phyloP scores from a whole-genome alignment of 2,329 filamentous ascomycete species.

The Colletotrichum abscissum region DNA sequence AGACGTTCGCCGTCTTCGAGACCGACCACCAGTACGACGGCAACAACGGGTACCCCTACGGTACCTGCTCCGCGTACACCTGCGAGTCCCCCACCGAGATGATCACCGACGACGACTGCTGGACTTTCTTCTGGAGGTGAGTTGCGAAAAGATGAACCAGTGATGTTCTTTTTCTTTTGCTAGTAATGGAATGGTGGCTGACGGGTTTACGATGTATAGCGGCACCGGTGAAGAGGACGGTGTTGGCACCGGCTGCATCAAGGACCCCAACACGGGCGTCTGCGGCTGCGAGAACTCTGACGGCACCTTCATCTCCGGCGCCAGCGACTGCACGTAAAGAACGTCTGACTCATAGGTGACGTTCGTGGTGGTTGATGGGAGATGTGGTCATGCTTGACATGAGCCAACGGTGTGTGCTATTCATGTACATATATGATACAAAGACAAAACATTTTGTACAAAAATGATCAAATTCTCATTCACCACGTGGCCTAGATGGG shows the following conservation, averaged over 20 bases:
- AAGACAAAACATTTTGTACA: background rate
- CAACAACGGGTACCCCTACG: constrained; percentile 27
- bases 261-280: constrained; percentile 29
- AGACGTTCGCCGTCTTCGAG: constrained; percentile 34
- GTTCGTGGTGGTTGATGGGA: background rate
- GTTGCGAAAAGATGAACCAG: background rate
- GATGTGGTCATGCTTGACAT: background rate
- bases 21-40: constrained; percentile 31
- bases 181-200: background rate
- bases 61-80: constrained; percentile 31
- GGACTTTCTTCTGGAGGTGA: constrained; percentile 35
- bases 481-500: background rate
- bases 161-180: background rate
- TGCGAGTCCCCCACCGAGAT: constrained; percentile 24
- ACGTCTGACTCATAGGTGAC: background rate
- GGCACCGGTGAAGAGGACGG: constrained; percentile 5
- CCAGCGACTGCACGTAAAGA: constrained; percentile 14
- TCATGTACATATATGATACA: background rate
- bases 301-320: constrained; percentile 26
- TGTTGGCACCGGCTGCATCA: constrained; percentile 26
- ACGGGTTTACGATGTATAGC: background rate
- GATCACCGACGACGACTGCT: constrained; percentile 26
- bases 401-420: background rate
- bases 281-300: constrained; percentile 34
- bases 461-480: background rate